Evolutionary conservation across 2,329 filamentous ascomycete genomes (phyloP), one percentile per base, ranked within the genome.

Genomic region (Mariannaea sp.): DNA sequence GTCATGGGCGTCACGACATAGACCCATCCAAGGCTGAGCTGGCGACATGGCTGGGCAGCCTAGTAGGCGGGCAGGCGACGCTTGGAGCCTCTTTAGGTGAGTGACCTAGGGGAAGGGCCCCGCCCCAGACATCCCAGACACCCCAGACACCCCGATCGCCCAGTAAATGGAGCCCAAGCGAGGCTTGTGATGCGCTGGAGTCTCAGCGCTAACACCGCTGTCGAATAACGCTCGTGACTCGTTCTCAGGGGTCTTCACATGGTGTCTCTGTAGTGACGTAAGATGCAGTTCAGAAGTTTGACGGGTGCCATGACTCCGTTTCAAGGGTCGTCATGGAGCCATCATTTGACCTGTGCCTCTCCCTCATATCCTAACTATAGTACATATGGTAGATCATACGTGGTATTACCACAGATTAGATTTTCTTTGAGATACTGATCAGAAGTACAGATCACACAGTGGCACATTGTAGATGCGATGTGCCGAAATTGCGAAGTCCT

Each of bases 321-420:
- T 39, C 10, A 35, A 46, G 22, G 43, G 50, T 38, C 24, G 39
- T 38, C 24, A 38, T 48, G 38, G 24, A 53, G 55, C 22, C 59
- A 62, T 65, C 63, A 65, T 55, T 65, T 65, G 63, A 65, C 59
- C 57, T 19, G 36, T 38, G 47, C 39, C 53, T 59, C 49, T 52
- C 36, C 52, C 45, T 57, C 43, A n/a, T n/a, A n/a, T n/a, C n/a
- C n/a, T n/a, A n/a, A n/a, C n/a, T n/a, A n/a, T n/a, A n/a, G n/a
- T n/a, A n/a, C n/a, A n/a, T n/a, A n/a, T n/a, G n/a, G n/a, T n/a
- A n/a, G n/a, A n/a, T n/a, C n/a, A n/a, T n/a, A n/a, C n/a, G n/a
- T n/a, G n/a, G n/a, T n/a, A n/a, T n/a, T n/a, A n/a, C n/a, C n/a
- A n/a, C n/a, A n/a, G n/a, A n/a, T n/a, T n/a, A n/a, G n/a, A n/a